These are phyloP conservation scores for Pontederia paniculata DNA, from an alignment of 176 grass and related monocot species.

Conservation along the genomic window DNA sequence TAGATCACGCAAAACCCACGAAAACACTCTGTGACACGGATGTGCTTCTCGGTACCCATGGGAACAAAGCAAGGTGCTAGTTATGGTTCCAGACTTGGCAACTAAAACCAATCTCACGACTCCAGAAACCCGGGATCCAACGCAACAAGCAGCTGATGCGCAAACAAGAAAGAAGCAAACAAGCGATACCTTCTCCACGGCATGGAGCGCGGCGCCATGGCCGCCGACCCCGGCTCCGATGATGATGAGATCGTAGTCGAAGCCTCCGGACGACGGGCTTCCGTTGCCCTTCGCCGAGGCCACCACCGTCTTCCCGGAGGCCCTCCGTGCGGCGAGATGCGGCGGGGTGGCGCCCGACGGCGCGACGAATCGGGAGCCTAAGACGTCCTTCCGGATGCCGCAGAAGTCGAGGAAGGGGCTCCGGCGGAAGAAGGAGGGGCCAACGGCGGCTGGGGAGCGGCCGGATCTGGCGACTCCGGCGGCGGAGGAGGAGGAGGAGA, in stretches of 20 bases:
- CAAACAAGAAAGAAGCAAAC: background rate
- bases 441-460: constrained; percentile 16
- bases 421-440: background rate
- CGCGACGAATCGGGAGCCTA: constrained; percentile 6
- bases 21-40: too few relatives aligned
- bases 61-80: too few relatives aligned
- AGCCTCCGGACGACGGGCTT: constrained; percentile 23
- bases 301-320: constrained; percentile 10
- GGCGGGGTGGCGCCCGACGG: constrained; percentile 16
- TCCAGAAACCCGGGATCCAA: background rate
- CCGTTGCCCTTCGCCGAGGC: constrained; percentile 32
- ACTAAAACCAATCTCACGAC: background rate
- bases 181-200: constrained; percentile 59
- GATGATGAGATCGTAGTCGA: constrained; percentile 86
- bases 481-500: constrained; percentile 27
- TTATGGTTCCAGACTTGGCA: background rate
- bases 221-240: constrained; percentile 77
- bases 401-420: constrained; percentile 24
- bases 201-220: constrained; percentile 74
- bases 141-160: background rate
- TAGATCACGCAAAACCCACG: too few relatives aligned
- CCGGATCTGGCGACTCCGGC: constrained; percentile 15
- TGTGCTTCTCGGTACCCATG: too few relatives aligned
- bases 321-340: constrained; percentile 1
- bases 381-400: constrained; percentile 32